phyloP scores from a whole-genome alignment of 2,329 filamentous ascomycete genomes.

The Alternaria angustiovoidea region DNA sequence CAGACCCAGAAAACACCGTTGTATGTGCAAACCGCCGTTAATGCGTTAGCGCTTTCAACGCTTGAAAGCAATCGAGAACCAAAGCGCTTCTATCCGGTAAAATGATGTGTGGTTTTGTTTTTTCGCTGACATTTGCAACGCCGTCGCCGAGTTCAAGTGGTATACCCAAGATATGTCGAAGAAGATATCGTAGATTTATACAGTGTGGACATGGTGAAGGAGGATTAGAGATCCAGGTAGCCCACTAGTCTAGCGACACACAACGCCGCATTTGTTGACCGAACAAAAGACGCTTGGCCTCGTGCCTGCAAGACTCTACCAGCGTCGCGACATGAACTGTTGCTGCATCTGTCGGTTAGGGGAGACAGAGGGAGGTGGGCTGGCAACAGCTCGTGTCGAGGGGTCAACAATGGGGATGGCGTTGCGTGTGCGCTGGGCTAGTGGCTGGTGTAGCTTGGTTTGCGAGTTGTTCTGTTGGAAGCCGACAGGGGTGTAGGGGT shows the following conservation, averaged over 20 bases:
- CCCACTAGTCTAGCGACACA: conserved; percentile 53
- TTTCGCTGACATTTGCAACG: conserved; percentile 50
- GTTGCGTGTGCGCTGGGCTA: conserved; percentile 88
- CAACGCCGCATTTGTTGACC: conserved; percentile 45
- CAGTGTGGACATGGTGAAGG: conserved; percentile 48
- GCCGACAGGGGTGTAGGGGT: conserved; percentile 65
- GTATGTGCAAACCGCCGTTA: conserved; percentile 51
- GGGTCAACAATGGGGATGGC: conserved; percentile 98
- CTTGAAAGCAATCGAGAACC: conserved; percentile 30
- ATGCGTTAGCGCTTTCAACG: conserved; percentile 40
- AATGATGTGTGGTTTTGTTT: conserved; percentile 42
- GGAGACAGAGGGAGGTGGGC: conserved; percentile 79
- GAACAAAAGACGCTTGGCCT: conserved; percentile 42
- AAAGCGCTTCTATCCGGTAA: conserved; percentile 50
- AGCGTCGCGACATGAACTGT: conserved; percentile 59
- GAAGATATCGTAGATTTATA: conserved; percentile 54
- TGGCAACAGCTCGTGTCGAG: conserved; percentile 87
- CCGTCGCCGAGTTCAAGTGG: conserved; percentile 51
- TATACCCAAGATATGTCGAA: conserved; percentile 53
- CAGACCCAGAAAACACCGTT: conserved; percentile 47
- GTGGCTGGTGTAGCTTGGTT: conserved; percentile 89
- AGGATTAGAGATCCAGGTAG: conserved; percentile 49
- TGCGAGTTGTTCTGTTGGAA: conserved; percentile 64
- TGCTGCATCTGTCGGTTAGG: conserved; percentile 69
- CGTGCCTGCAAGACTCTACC: conserved; percentile 53